Evolutionary conservation across 495 filamentous ascomycete genomes (phyloP).

Genomic region (Talaromyces borbonicus): DNA sequence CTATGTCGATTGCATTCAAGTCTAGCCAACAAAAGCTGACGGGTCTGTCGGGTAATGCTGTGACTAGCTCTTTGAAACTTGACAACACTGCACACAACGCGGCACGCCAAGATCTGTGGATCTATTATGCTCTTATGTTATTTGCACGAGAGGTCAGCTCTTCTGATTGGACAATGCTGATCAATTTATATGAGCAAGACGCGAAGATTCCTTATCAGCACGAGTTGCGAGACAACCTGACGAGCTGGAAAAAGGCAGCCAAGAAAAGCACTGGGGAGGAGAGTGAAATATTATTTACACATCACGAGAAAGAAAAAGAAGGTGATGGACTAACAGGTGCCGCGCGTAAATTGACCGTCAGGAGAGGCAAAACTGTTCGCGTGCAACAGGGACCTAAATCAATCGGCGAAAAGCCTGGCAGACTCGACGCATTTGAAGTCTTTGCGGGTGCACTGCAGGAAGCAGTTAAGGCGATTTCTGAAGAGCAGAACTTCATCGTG

Average conservation of each 20-base stretch:
- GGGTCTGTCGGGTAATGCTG: constrained; percentile 38
- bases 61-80: constrained; percentile 35
- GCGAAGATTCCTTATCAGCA: constrained; percentile 67
- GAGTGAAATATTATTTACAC: constrained; percentile 74
- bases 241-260: constrained; percentile 74
- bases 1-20: constrained; percentile 71
- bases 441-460: constrained; percentile 73
- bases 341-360: constrained; percentile 85
- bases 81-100: constrained; percentile 41
- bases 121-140: constrained; percentile 72
- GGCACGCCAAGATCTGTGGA: constrained; percentile 57
- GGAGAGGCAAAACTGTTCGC: constrained; percentile 75
- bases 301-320: constrained; percentile 73
- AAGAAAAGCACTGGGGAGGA: constrained; percentile 79
- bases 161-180: constrained; percentile 66
- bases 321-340: constrained; percentile 58
- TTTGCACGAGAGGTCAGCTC: constrained; percentile 77
- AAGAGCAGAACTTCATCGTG: constrained; percentile 90
- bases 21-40: constrained; percentile 58
- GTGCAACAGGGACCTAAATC: constrained; percentile 52
- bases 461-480: constrained; percentile 65
- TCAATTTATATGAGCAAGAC: constrained; percentile 70
- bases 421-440: constrained; percentile 68
- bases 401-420: constrained; percentile 54
- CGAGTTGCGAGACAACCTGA: constrained; percentile 69